A percentile compares a stretch with the other conserved stretches of the same genome.
phyloP scores from a whole-genome alignment of 192 early-diverging fungal genomes.

The Podila epicladia region DNA sequence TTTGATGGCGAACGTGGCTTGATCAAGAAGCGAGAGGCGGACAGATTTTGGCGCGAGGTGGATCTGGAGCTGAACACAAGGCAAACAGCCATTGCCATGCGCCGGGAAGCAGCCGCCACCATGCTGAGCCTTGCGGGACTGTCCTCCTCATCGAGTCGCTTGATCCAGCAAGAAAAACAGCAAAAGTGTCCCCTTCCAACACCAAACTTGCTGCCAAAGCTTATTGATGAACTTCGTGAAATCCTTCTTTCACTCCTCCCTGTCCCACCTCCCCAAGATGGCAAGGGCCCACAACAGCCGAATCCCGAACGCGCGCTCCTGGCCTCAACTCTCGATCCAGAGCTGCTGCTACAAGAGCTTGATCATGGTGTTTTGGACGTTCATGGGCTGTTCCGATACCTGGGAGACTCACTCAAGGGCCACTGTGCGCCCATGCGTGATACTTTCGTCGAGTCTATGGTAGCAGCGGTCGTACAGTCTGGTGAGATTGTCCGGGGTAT shows the following conservation, averaged over 20 bases:
- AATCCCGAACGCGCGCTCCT: slow-evolving; percentile 55
- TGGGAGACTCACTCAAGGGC: slow-evolving; percentile 68
- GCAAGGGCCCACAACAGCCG: slow-evolving; percentile 34
- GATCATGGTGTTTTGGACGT: slow-evolving; percentile 74
- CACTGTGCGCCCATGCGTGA: slow-evolving; percentile 77
- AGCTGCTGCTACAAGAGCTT: slow-evolving; percentile 69
- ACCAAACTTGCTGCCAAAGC: slow-evolving; percentile 28
- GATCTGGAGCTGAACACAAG: slow-evolving; percentile 49
- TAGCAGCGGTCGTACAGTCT: slow-evolving; percentile 61
- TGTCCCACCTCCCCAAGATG: slow-evolving; percentile 1
- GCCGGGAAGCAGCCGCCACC: slow-evolving; percentile 53
- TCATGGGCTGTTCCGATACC: slow-evolving; percentile 61
- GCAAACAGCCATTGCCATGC: slow-evolving; percentile 39
- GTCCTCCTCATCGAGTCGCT: slow-evolving; percentile 39
- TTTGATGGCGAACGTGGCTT: slow-evolving; percentile 76
- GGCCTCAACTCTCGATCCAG: slow-evolving; percentile 63
- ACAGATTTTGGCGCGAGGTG: slow-evolving; percentile 79
- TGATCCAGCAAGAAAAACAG: slow-evolving; percentile 59
- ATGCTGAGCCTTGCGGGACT: slow-evolving; percentile 32
- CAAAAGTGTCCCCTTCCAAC: slow-evolving; percentile 39
- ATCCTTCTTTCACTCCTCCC: slow-evolving; percentile 73
- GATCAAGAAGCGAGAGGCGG: slow-evolving; percentile 66
- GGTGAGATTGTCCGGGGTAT: slow-evolving; percentile 74
- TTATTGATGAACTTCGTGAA: slow-evolving; percentile 76
- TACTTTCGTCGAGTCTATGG: slow-evolving; percentile 68